Evolutionary conservation across 2,329 filamentous ascomycete species (phyloP).

Genomic region (Beauveria sp.): DNA sequence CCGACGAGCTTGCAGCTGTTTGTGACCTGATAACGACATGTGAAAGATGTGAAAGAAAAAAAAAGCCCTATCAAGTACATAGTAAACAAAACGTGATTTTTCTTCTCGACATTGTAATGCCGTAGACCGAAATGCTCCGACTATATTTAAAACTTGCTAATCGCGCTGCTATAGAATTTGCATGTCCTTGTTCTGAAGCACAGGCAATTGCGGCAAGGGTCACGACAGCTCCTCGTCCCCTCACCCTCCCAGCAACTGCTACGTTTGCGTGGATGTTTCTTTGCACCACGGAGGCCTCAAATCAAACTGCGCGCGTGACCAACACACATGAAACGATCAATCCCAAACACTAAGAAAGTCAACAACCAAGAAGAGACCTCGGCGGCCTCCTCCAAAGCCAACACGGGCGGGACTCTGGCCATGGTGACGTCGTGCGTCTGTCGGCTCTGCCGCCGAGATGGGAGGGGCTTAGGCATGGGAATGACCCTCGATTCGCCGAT

Average conservation of each 20-base stretch:
- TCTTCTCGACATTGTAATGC: neutral
- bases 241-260: neutral
- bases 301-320: neutral
- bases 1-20: neutral
- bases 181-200: no score
- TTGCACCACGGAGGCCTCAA: neutral
- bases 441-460: neutral
- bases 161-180: no score
- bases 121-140: no score
- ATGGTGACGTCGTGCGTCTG: conserved; percentile 1
- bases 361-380: neutral
- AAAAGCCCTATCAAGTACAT: neutral
- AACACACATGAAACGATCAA: neutral
- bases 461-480: neutral
- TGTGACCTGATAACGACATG: no score
- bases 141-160: no score
- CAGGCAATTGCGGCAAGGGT: no score
- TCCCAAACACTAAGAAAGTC: neutral
- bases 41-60: neutral
- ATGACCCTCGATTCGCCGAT: neutral
- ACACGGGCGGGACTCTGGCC: neutral
- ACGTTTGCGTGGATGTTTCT: neutral
- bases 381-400: conserved; percentile 1
- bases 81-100: neutral
- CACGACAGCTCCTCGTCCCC: neutral